Conservation (phyloP, 805 yeast genomes). For the Candida tallmaniae region DNA sequence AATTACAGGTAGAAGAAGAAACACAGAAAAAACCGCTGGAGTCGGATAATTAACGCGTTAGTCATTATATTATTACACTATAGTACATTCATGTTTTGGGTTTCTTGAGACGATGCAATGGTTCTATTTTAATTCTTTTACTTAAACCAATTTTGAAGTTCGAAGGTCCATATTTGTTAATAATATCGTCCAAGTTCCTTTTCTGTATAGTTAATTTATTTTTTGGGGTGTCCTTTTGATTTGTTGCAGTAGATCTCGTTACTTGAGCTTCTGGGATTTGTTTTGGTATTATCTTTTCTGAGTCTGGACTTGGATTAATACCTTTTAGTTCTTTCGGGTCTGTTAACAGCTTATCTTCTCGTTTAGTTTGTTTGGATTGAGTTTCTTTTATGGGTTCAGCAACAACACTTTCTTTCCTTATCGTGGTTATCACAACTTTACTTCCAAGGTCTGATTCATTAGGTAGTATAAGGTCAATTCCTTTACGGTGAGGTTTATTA, state of each 20-base stretch:
- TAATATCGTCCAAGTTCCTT: not conserved
- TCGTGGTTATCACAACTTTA: not conserved
- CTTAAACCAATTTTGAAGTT: conserved; percentile 9
- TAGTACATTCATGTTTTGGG: conserved; percentile 1
- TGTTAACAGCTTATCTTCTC: too few relatives aligned
- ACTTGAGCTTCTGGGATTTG: not conserved
- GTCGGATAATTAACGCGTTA: not conserved
- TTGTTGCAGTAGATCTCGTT: not conserved
- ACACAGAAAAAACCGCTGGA: not conserved
- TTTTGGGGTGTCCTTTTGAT: not conserved
- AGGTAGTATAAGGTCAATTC: too few relatives aligned
- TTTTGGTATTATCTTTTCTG: not conserved
- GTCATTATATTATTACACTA: not conserved
- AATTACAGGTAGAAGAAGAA: not conserved
- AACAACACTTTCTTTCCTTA: not conserved
- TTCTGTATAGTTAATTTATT: conserved; percentile 1
- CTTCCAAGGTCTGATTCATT: not conserved
- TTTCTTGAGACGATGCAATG: conserved; percentile 11
- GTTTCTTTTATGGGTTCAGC: not conserved
- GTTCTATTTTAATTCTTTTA: conserved; percentile 9
- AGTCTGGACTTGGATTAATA: too few relatives aligned
- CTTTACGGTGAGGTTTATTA: too few relatives aligned
- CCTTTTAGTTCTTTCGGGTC: too few relatives aligned
- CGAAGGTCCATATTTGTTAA: not conserved
- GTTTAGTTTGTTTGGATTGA: not conserved